Conservation (phyloP, 192 early-diverging fungal species). For the Lobosporangium transversale region DNA sequence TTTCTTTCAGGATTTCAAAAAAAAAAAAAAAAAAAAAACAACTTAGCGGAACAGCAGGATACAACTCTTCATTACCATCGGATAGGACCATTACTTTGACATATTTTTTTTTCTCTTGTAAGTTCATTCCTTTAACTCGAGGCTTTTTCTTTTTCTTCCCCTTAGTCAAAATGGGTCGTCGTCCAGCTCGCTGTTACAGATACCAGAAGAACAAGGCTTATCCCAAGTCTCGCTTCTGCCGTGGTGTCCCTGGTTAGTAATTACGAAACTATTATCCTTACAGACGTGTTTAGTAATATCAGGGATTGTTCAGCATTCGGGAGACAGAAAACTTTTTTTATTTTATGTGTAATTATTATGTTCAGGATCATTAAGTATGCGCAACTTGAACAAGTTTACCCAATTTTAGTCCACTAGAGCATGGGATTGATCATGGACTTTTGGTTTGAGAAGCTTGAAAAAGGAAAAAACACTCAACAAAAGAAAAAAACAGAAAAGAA, state of each 20-base stretch:
- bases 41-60: too few relatives aligned
- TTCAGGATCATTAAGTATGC: background rate
- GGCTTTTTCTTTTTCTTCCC: background rate
- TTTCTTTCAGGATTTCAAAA: too few relatives aligned
- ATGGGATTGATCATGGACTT: too few relatives aligned
- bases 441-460: too few relatives aligned
- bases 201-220: constrained; percentile 99
- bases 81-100: too few relatives aligned
- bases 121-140: background rate
- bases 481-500: background rate
- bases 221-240: constrained; percentile 98
- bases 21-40: too few relatives aligned
- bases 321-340: background rate
- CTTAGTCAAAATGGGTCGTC: constrained; percentile 88
- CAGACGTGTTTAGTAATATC: background rate
- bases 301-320: background rate
- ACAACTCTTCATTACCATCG: too few relatives aligned
- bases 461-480: too few relatives aligned
- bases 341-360: background rate
- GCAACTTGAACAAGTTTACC: background rate
- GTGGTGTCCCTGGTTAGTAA: constrained; percentile 91
- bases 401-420: background rate
- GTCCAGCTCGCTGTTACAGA: constrained; percentile 98
- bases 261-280: too few relatives aligned
- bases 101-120: background rate